These are phyloP conservation scores for Penicillium sp. DNA, from an alignment of 2,329 filamentous ascomycete genomes.

Conservation along the genomic window DNA sequence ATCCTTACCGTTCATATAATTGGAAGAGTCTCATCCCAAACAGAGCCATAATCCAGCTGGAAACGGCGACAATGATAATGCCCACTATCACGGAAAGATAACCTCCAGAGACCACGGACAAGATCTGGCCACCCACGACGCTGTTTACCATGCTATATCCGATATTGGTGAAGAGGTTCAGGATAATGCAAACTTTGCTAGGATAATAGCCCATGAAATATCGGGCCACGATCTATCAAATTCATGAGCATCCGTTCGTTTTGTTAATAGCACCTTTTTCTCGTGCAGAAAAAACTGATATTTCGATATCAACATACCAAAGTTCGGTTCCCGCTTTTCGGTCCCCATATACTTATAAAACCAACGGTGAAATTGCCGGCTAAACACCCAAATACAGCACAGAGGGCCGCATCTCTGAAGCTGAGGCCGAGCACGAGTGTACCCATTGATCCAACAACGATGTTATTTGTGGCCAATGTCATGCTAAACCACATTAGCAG, in stretches of 20 bases:
- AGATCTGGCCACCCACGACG: constrained; percentile 47
- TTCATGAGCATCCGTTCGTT: constrained; percentile 11
- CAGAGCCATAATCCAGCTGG: constrained; percentile 38
- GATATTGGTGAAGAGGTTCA: constrained; percentile 46
- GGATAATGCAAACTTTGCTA: constrained; percentile 40
- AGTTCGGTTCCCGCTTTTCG: constrained; percentile 44
- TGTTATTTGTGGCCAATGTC: constrained; percentile 43
- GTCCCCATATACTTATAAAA: constrained; percentile 46
- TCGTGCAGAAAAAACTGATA: not conserved
- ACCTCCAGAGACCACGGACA: constrained; percentile 43
- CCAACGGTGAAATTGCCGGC: constrained; percentile 37
- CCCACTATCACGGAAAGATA: constrained; percentile 42
- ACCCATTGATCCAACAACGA: constrained; percentile 45
- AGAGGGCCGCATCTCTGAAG: constrained; percentile 43
- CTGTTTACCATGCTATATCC: constrained; percentile 47
- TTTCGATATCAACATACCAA: constrained; percentile 31
- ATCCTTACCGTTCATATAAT: constrained; percentile 43
- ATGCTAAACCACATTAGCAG: constrained; percentile 43
- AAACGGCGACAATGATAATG: constrained; percentile 39
- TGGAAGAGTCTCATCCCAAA: constrained; percentile 47
- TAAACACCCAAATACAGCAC: constrained; percentile 40
- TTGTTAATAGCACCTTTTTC: not conserved
- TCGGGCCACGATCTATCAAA: constrained; percentile 39
- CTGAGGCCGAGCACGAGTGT: constrained; percentile 42
- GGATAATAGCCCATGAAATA: constrained; percentile 49